A percentile compares a stretch with the other conserved stretches of the same genome.
These are phyloP conservation scores for Oldenlandia corymbosa DNA, from an alignment of 257 asterid species.

Conservation along the genomic window DNA sequence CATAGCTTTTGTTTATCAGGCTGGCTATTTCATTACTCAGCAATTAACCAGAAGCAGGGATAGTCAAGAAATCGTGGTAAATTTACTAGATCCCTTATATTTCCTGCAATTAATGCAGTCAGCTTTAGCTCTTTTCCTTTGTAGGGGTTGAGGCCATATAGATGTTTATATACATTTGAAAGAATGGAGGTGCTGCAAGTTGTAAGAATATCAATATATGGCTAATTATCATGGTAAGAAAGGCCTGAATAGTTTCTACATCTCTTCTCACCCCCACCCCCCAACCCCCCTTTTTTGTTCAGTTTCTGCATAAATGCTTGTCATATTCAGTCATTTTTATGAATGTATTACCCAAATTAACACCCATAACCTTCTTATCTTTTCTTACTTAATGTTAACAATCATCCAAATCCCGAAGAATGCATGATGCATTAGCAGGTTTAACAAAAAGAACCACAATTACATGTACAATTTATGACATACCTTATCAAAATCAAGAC, in stretches of 20 bases:
- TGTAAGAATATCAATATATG: neutral
- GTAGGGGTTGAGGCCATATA: neutral
- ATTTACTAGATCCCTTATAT: neutral
- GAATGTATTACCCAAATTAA: too few relatives aligned
- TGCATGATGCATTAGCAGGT: neutral
- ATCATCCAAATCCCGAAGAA: neutral
- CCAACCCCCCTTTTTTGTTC: too few relatives aligned
- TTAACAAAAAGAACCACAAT: neutral
- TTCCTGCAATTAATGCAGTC: neutral
- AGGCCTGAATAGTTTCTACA: neutral
- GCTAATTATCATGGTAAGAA: neutral
- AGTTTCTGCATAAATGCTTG: too few relatives aligned
- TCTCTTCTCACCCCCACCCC: too few relatives aligned
- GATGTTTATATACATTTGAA: neutral
- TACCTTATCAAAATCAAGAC: conserved; percentile 96
- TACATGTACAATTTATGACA: conserved; percentile 1
- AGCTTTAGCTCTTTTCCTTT: neutral
- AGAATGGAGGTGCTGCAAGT: neutral
- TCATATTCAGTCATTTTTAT: too few relatives aligned
- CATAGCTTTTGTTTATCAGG: too few relatives aligned
- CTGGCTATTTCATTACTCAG: neutral
- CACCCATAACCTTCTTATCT: too few relatives aligned
- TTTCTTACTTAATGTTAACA: neutral
- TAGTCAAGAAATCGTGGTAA: neutral
- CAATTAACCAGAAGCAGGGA: neutral